These are phyloP conservation scores for Naganishia randhawae DNA, from an alignment of 768 basidiomycete species.

Conservation along the genomic window DNA sequence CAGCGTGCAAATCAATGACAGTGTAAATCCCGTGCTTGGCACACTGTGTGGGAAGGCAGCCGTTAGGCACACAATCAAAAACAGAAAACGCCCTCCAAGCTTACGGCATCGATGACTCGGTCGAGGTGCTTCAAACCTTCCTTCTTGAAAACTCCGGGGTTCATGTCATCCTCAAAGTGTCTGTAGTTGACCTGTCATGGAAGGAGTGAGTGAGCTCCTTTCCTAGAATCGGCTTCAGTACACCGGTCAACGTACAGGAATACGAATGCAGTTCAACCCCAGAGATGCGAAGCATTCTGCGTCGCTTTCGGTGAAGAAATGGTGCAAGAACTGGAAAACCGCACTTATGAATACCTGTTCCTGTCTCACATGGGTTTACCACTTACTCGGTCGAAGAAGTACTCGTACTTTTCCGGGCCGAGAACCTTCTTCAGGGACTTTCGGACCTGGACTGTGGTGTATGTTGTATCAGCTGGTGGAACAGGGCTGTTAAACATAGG, in stretches of 20 bases:
- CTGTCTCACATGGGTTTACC: background rate
- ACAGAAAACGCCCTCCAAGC: conserved; percentile 2
- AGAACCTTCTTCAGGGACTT: conserved; percentile 64
- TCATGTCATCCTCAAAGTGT: conserved; percentile 62
- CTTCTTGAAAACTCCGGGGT: conserved; percentile 70
- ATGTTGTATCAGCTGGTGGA: background rate
- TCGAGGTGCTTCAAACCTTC: conserved; percentile 78
- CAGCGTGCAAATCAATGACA: conserved; percentile 73
- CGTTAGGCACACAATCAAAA: background rate
- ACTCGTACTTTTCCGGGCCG: conserved; percentile 63
- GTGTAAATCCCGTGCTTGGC: conserved; percentile 70
- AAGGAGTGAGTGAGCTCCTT: background rate
- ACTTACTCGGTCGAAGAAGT: conserved; percentile 77
- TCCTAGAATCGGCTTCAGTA: background rate
- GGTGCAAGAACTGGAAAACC: conserved; percentile 64
- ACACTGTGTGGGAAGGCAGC: conserved; percentile 51
- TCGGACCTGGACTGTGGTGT: conserved; percentile 57
- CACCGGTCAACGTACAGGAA: conserved; percentile 30
- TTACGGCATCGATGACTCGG: conserved; percentile 62
- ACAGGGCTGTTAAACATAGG: background rate
- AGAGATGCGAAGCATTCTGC: conserved; percentile 72
- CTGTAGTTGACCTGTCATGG: conserved; percentile 39
- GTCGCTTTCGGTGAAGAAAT: conserved; percentile 74
- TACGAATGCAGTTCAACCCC: conserved; percentile 72
- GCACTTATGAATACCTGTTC: background rate